Evolutionary conservation across 169 alveolate species (phyloP).

Genomic region (Plasmodium vinckei): DNA sequence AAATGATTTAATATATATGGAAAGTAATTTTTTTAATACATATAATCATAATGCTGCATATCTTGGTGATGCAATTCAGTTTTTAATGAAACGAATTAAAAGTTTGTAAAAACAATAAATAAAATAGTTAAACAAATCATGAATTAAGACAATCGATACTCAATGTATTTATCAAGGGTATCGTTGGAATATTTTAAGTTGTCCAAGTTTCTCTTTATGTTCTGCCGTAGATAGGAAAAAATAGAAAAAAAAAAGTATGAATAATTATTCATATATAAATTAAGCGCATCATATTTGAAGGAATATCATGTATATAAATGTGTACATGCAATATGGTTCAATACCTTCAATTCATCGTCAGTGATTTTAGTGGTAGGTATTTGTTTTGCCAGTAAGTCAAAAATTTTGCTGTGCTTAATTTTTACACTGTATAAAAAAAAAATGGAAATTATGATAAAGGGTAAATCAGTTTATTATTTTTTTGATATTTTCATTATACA

Average conservation of each 20-base stretch:
- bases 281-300: background rate
- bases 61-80: constrained; percentile 58
- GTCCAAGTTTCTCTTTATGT: constrained; percentile 31
- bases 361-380: constrained; percentile 70
- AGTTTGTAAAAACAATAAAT: constrained; percentile 73
- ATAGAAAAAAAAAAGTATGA: constrained; percentile 1
- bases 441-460: background rate
- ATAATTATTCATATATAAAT: background rate
- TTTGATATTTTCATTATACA: no score
- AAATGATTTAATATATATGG: constrained; percentile 47
- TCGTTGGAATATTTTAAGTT: constrained; percentile 53
- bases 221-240: constrained; percentile 5
- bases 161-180: constrained; percentile 64
- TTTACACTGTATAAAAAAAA: constrained; percentile 29
- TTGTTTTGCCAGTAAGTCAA: constrained; percentile 67
- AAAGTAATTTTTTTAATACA: constrained; percentile 76
- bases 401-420: constrained; percentile 68
- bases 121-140: background rate
- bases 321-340: background rate
- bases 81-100: constrained; percentile 72
- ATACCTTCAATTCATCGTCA: constrained; percentile 65
- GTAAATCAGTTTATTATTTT: no score
- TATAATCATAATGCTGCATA: constrained; percentile 79
- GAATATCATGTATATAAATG: background rate
- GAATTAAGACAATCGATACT: constrained; percentile 35